Evolutionary conservation across 208 protist species (phyloP).

Genomic region (Leishmania guyanensis): DNA sequence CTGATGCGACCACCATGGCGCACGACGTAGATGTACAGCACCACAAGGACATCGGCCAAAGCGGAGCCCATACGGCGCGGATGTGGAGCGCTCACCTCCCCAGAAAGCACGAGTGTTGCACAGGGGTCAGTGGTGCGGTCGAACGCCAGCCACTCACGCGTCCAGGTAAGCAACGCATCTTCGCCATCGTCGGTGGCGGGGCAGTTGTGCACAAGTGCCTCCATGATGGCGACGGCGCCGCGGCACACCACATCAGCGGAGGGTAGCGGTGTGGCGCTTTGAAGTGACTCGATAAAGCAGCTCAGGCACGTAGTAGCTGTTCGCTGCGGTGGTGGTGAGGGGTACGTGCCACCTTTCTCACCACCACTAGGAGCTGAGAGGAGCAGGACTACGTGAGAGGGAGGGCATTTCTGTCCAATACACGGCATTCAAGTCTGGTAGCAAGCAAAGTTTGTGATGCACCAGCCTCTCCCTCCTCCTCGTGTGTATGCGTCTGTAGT

Average conservation of each 20-base stretch:
- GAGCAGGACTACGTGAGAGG: slow-evolving; percentile 2
- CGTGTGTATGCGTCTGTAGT: background rate
- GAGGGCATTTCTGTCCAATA: background rate
- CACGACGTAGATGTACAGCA: slow-evolving; percentile 13
- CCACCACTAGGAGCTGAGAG: background rate
- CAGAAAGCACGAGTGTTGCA: background rate
- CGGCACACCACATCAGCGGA: slow-evolving; percentile 2
- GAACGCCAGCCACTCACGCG: background rate
- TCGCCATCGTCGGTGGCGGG: slow-evolving; percentile 3
- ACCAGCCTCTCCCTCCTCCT: background rate
- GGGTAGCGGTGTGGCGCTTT: background rate
- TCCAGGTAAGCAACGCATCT: slow-evolving; percentile 1
- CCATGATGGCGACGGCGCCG: slow-evolving; percentile 10
- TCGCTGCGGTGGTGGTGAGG: background rate
- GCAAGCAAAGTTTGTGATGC: background rate
- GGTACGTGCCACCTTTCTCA: background rate
- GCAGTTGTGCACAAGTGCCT: slow-evolving; percentile 5
- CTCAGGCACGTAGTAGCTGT: slow-evolving; percentile 4
- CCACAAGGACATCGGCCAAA: slow-evolving; percentile 16
- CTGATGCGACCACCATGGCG: background rate
- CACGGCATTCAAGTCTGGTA: background rate
- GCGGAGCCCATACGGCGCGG: slow-evolving; percentile 1
- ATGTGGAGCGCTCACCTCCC: background rate
- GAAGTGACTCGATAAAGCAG: slow-evolving; percentile 12
- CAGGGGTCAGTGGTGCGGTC: background rate